phyloP scores from a whole-genome alignment of 169 alveolate species.

The Fabrea salina region DNA sequence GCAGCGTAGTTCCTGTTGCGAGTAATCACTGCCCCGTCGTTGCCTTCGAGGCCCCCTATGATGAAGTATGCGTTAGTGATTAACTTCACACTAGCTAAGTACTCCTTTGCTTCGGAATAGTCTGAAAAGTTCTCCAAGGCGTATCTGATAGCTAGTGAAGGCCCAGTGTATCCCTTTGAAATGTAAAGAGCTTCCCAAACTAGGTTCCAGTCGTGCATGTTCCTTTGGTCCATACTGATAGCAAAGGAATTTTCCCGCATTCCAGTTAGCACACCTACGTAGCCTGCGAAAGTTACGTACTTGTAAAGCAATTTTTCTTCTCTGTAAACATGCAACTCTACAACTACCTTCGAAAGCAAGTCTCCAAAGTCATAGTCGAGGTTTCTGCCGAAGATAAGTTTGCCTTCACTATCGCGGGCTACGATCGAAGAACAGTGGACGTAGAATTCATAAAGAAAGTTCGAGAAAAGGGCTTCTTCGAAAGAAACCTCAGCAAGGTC shows the following conservation, averaged over 20 bases:
- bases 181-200: neutral
- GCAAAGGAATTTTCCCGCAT: constrained; percentile 8
- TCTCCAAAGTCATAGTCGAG: constrained; percentile 1
- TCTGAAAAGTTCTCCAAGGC: neutral
- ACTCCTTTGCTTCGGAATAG: constrained; percentile 8
- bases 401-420: neutral
- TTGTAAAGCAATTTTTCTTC: neutral
- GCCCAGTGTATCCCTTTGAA: neutral
- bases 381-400: constrained; percentile 22
- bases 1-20: constrained; percentile 8
- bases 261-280: constrained; percentile 13
- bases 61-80: neutral
- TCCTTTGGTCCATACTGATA: constrained; percentile 15
- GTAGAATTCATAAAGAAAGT: constrained; percentile 12
- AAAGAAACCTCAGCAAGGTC: neutral
- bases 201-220: neutral
- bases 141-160: neutral
- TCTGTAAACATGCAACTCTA: neutral
- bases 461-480: neutral
- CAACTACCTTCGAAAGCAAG: neutral
- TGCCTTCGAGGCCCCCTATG: constrained; percentile 1
- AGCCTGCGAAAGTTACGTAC: neutral
- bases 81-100: neutral
- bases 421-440: constrained; percentile 21
- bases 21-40: constrained; percentile 14